Evolutionary conservation across 2,329 filamentous ascomycete genomes (phyloP).

Genomic region (Xylariaceae sp.): DNA sequence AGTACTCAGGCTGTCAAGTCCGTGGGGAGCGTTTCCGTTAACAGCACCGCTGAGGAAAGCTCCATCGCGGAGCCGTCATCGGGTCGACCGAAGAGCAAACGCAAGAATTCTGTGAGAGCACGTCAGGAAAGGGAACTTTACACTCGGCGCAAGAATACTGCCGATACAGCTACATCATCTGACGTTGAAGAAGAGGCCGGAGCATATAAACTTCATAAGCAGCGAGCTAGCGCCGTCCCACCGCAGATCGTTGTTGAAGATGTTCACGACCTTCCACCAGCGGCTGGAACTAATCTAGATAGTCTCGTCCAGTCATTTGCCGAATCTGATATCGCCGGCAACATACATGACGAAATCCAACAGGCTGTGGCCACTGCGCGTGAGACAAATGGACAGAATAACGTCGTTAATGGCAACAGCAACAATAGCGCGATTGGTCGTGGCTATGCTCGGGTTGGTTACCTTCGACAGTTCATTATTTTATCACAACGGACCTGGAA

Average conservation of each 20-base stretch:
- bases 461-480: slow-evolving; percentile 79
- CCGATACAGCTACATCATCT: slow-evolving; percentile 60
- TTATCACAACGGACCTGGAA: slow-evolving; percentile 90
- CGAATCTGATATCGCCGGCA: slow-evolving; percentile 70
- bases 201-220: slow-evolving; percentile 50
- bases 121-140: slow-evolving; percentile 89
- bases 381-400: slow-evolving; percentile 62
- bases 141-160: slow-evolving; percentile 68
- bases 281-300: slow-evolving; percentile 75
- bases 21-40: slow-evolving; percentile 75
- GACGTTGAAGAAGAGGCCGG: slow-evolving; percentile 50
- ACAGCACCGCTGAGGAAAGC: slow-evolving; percentile 67
- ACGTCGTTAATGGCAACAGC: slow-evolving; percentile 46
- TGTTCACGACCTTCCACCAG: slow-evolving; percentile 56
- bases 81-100: slow-evolving; percentile 62
- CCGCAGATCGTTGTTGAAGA: slow-evolving; percentile 65
- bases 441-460: slow-evolving; percentile 77
- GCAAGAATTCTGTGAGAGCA: slow-evolving; percentile 74
- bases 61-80: slow-evolving; percentile 53
- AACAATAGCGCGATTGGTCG: slow-evolving; percentile 61
- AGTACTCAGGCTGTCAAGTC: slow-evolving; percentile 88
- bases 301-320: slow-evolving; percentile 71
- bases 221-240: slow-evolving; percentile 42
- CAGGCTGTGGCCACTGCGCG: slow-evolving; percentile 61
- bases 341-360: slow-evolving; percentile 73